phyloP scores from a whole-genome alignment of 805 yeast species.

The Wickerhamiella kurtzmanii region DNA sequence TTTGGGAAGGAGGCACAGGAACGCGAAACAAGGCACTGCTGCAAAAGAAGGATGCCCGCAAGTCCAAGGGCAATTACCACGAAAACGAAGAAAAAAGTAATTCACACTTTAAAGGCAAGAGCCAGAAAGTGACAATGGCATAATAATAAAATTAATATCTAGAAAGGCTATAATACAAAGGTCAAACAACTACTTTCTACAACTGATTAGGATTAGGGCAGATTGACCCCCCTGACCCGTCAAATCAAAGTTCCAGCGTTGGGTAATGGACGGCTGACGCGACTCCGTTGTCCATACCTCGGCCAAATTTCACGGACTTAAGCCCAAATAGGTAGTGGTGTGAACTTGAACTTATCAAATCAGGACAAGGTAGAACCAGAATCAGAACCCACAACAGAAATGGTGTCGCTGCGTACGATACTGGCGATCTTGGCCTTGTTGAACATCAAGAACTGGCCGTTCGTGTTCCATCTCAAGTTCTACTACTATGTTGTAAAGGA shows the following conservation, averaged over 20 bases:
- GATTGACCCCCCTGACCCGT: background rate
- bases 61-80: constrained; percentile 23
- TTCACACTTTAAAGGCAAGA: constrained; percentile 15
- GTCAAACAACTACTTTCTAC: too few relatives aligned
- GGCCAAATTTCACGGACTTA: too few relatives aligned
- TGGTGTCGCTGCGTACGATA: constrained; percentile 3
- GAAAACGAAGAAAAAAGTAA: constrained; percentile 9
- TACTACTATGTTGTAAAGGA: constrained; percentile 34
- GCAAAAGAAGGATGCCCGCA: constrained; percentile 32
- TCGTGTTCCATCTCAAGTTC: constrained; percentile 53
- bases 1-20: constrained; percentile 36
- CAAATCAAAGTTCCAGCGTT: too few relatives aligned
- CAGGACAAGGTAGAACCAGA: too few relatives aligned
- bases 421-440: constrained; percentile 24
- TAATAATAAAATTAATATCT: too few relatives aligned
- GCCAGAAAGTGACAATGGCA: constrained; percentile 3
- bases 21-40: constrained; percentile 29
- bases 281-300: too few relatives aligned
- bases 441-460: constrained; percentile 53
- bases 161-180: background rate
- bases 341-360: background rate
- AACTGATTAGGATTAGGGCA: background rate
- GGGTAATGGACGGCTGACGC: too few relatives aligned
- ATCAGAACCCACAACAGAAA: too few relatives aligned
- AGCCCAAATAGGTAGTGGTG: too few relatives aligned